Base-by-base conservation (phyloP, 352 stramenopile genomes). In the Pythium vanterpoolii region DNA sequence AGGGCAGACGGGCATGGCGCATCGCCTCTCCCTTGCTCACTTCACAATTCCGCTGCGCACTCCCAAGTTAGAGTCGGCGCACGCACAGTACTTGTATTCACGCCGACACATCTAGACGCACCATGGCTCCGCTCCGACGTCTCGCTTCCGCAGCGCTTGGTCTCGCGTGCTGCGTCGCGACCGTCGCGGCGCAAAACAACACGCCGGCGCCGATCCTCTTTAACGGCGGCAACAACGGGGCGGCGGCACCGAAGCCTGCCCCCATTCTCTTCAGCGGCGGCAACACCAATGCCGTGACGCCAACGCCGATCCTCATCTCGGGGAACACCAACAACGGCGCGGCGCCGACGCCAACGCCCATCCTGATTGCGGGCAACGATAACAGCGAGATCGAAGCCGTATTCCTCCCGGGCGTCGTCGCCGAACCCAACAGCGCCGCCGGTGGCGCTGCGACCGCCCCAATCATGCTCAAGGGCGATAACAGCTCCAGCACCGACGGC, bases 71-170 rank as follows among this genome's bases (percentile, higher is more conserved):
- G 30, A 43, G 28, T 54, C 30, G 9, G 28, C n/a, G 21, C 19
- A 34, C 46, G 7, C 27, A 54, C 19, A 27, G 21, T 28, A n/a
- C 38, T n/a, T n/a, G n/a, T n/a, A n/a, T n/a, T n/a, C n/a, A n/a
- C n/a, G n/a, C n/a, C n/a, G n/a, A n/a, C n/a, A n/a, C n/a, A n/a
- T n/a, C n/a, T n/a, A n/a, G n/a, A n/a, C n/a, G n/a, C n/a, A 31
- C 31, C 34, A 60, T 60, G 52, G 40, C 52, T 43, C 52, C 52
- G 50, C 28, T 60, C 19, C 39, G 52, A 26, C 52, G 40, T 19
- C 27, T 60, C 24, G 50, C 50, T 3, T 49, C 51, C 9, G 7
- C 49, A 5, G 39, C 30, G 3, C 26, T 60, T 7, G 52, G 52
- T 14, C 7, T 60, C 40, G 40, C 40, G 18, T 60, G 52, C 40